These are phyloP conservation scores for Lipomyces sp. DNA, from an alignment of 805 yeast species.

Conservation along the genomic window DNA sequence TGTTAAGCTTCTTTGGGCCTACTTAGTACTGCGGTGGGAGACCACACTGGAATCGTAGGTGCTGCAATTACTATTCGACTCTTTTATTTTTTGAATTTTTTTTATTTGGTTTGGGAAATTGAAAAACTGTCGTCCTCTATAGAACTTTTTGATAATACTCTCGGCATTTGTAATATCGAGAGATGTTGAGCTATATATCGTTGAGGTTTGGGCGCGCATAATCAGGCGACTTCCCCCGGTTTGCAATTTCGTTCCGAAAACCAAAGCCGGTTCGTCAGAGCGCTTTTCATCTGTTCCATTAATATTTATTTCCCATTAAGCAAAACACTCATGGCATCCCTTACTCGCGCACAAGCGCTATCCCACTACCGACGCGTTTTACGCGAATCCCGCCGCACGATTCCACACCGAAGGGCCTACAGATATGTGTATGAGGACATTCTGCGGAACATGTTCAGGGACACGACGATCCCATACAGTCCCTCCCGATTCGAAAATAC, in stretches of 20 bases:
- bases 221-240: too few relatives aligned
- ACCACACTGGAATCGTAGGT: conserved; percentile 4
- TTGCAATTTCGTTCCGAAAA: too few relatives aligned
- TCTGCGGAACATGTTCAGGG: conserved; percentile 23
- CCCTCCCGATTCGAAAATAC: conserved; percentile 23
- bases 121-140: too few relatives aligned
- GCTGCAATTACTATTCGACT: background rate
- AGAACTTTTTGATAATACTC: too few relatives aligned
- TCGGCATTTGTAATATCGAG: too few relatives aligned
- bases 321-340: background rate
- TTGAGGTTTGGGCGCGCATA: too few relatives aligned
- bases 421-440: conserved; percentile 8
- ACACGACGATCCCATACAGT: conserved; percentile 3
- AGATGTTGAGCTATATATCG: too few relatives aligned
- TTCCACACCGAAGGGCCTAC: conserved; percentile 9
- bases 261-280: too few relatives aligned
- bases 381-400: background rate
- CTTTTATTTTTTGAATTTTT: background rate
- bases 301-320: too few relatives aligned
- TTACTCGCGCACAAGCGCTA: background rate
- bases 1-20: conserved; percentile 4
- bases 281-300: too few relatives aligned
- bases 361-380: conserved; percentile 1
- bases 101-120: background rate
- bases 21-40: conserved; percentile 5